Base-by-base conservation (phyloP, 176 grass and related monocot species). In the Pharus latifolius region DNA sequence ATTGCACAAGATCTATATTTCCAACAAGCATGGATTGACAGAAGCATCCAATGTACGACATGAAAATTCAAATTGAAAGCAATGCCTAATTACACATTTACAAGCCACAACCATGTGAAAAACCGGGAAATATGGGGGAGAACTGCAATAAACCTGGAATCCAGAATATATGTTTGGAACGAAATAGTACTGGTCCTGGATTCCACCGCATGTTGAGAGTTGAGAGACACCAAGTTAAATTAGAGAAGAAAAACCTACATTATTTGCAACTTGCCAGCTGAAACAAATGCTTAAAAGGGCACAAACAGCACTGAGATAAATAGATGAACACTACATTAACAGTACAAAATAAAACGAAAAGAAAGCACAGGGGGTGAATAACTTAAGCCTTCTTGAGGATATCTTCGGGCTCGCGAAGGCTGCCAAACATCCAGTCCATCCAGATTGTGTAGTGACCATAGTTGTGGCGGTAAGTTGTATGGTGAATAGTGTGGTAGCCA, bases 381-480 rank as follows among this genome's bases (percentile, higher is more conserved):
- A 52, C 66, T 74, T 85, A 84, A n/a, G 60, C 76, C 64, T 91
- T 82, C 79, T 84, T 95, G 43, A 76, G 67, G 32, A 85, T 70
- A 25, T 88, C 81, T 61, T 86, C 87, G 16, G 96, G 96, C 46
- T 91, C 87, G n/a, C 79, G 67, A 62, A 99, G 84, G 7, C 87
- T 99, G 48, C 90, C 84, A 49, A 99, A 99, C 87, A 99, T 75
- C 96, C 90, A 91, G 73, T 99, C 96, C 84, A 99, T 91, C 84
- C 82, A 91, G 57, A 99, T 50, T 25, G 96, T 99, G 69, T 84
- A 99, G 72, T 99, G 96, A n/a, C 96, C 90, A 15, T 99, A 99
- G 66, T 99, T 99, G 74, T 99, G 90, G 7, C 84, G 90, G 65
- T 99, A 99, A 0, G 96, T 99, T 4, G 96, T 95, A 54, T 99